Base-by-base conservation (phyloP, 495 filamentous ascomycete genomes). In the Penicillium cinerascens region DNA sequence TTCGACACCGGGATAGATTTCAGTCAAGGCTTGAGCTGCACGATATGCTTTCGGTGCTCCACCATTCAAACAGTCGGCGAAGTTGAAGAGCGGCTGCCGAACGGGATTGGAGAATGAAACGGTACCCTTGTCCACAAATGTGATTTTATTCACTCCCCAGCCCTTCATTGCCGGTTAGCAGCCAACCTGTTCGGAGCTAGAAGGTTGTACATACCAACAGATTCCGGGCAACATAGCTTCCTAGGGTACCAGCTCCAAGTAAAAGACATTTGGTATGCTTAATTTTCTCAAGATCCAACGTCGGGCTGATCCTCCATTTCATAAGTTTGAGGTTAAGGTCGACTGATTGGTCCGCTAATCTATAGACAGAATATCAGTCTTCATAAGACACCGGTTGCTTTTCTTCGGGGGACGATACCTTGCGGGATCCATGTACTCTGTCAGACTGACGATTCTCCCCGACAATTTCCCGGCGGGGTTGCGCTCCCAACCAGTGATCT, bases 101-200 rank as follows among this genome's bases (percentile, higher is more conserved):
- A 97, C 93, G 1, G 93, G 93, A 60, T 98, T 98, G n/a, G 92
- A 97, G 65, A 92, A 97, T 22, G 90, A 95, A 38, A 98, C 90
- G 2, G 76, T 83, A n/a, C 87, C 92, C 59, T 93, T 95, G 65
- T 98, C 93, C 42, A 98, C 81, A 67, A 98, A 96, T 1, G 92
- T 97, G 57, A 98, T 95, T 65, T 91, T 92, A 44, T 86, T 83
- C n/a, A 96, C 92, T 18, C 93, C 93, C 93, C 93, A 98, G 17
- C 90, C 93, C 78, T 82, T 49, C 6, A 54, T 27, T 27, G 33
- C 17, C 39, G 18, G 22, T 52, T 37, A 46, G 33, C 10, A 17
- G 35, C 5, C 13, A 33, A 13, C 6, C 9, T 29, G 18, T 33
- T 20, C 21, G 15, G 18, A 21, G 18, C 41, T 27, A 23, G 13